Percentiles rank a stretch among this genome's conserved stretches.
These are phyloP conservation scores for Colletotrichum gloeosporioides DNA, from an alignment of 2,329 filamentous ascomycete genomes.

Conservation along the genomic window DNA sequence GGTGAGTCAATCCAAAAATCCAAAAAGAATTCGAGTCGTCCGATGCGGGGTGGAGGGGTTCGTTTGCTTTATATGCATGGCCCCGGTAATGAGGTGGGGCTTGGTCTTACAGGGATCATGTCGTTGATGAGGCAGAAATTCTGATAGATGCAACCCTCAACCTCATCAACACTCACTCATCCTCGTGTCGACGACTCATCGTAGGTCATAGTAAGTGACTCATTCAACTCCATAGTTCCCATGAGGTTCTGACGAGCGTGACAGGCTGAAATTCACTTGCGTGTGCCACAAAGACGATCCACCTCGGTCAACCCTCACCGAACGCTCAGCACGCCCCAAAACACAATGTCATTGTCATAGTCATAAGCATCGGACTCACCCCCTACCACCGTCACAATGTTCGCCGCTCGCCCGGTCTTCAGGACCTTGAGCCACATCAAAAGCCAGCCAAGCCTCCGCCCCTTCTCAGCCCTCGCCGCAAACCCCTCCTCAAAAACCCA, in stretches of 20 bases:
- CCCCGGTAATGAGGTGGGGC: slow-evolving; percentile 2
- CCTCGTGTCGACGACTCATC: background rate
- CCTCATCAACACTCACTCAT: slow-evolving; percentile 5
- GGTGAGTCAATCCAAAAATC: slow-evolving; percentile 15
- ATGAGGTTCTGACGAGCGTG: accelerated
- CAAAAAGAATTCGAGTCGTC: background rate
- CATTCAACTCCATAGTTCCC: accelerated
- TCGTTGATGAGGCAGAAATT: background rate
- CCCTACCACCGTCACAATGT: background rate
- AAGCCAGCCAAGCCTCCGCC: background rate
- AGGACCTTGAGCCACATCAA: background rate
- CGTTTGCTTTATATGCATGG: background rate
- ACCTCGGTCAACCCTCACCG: background rate
- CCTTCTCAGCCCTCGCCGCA: slow-evolving; percentile 34
- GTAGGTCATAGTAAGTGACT: background rate
- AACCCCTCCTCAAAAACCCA: slow-evolving; percentile 59
- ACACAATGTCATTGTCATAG: background rate
- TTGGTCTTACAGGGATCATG: background rate
- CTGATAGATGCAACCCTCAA: slow-evolving; percentile 17
- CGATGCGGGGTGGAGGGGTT: slow-evolving; percentile 20
- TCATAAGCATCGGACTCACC: background rate
- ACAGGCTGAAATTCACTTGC: background rate
- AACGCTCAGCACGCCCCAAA: background rate
- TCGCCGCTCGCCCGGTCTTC: background rate
- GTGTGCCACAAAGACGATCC: background rate